These are phyloP conservation scores for Pugionium cornutum DNA, from an alignment of 345 rosid species.

Conservation along the genomic window DNA sequence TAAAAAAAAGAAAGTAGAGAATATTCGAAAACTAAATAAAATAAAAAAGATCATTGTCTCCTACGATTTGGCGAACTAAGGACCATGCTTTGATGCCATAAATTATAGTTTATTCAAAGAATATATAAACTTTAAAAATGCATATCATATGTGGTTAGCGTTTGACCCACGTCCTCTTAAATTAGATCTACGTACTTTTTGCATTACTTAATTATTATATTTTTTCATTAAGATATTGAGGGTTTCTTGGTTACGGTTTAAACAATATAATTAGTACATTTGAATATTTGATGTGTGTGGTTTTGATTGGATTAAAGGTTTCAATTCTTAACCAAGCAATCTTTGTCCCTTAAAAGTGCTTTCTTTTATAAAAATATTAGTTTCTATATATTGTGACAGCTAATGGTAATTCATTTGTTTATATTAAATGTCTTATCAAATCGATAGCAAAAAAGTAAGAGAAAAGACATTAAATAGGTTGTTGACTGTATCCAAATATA, in stretches of 20 bases:
- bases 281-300: conserved; percentile 9
- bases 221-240: conserved; percentile 6
- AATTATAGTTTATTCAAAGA: conserved; percentile 20
- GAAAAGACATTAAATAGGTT: not conserved
- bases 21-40: not conserved
- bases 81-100: conserved; percentile 33
- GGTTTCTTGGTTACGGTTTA: conserved; percentile 13
- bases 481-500: not conserved
- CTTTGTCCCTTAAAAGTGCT: conserved; percentile 24
- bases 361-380: not conserved
- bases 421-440: not conserved
- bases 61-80: conserved; percentile 24
- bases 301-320: conserved; percentile 27
- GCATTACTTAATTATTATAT: conserved; percentile 23
- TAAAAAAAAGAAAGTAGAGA: not conserved
- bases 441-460: not conserved
- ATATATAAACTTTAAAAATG: conserved; percentile 14
- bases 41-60: conserved; percentile 11
- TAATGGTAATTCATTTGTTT: conserved; percentile 2
- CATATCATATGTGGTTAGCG: conserved; percentile 31
- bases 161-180: conserved; percentile 32
- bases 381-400: not conserved
- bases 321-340: conserved; percentile 26
- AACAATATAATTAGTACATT: conserved; percentile 6
- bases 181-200: conserved; percentile 9